Base-by-base conservation (phyloP, 257 asterid species). In the Oldenlandia corymbosa region DNA sequence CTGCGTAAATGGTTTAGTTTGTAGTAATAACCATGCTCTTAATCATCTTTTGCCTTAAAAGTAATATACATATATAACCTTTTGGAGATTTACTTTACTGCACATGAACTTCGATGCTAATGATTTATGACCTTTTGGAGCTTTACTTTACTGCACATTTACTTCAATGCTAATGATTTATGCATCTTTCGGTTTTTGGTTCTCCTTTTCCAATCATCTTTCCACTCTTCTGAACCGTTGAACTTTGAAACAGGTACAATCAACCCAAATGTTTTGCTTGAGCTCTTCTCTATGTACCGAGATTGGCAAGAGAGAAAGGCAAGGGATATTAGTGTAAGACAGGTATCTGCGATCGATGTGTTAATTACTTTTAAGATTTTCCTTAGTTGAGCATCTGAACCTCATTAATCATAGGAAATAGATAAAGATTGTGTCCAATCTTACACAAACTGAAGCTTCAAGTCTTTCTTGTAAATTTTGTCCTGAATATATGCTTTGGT, bases 301-400 rank as follows among this genome's bases (percentile, higher is more conserved):
- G 82, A 85, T 49, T 90, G 95, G 99, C 92, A 87, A 75, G 97
- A 87, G 76, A 78, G 78, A 73, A 82, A 81, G 68, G 80, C 87
- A 24, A 81, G 77, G 74, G 82, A 58, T 43, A 85, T 90, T 64
- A 75, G 68, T 65, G 78, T 72, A 73, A 84, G 88, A 79, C 97
- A 90, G 97, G 99, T 90, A 56, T 39, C 73, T 55, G 66, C 18
- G 26, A 48, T 11, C 10, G 8, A 39, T 34, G 17, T 32, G 30
- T 21, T 42, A 7, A 27, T 24, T 21, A 37, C 24, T 59, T 23
- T 34, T 20, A 43, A 28, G n/a, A 10, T n/a, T 28, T 26, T 14
- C 50, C 41, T 45, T 18, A 45, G 58, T 16, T 62, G 10, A n/a
- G 58, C 46, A 10, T 39, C 48, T 62, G 47, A 62, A 31, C 42